Evolutionary conservation across 768 basidiomycete species (phyloP).

Genomic region (Obba rivulosa): DNA sequence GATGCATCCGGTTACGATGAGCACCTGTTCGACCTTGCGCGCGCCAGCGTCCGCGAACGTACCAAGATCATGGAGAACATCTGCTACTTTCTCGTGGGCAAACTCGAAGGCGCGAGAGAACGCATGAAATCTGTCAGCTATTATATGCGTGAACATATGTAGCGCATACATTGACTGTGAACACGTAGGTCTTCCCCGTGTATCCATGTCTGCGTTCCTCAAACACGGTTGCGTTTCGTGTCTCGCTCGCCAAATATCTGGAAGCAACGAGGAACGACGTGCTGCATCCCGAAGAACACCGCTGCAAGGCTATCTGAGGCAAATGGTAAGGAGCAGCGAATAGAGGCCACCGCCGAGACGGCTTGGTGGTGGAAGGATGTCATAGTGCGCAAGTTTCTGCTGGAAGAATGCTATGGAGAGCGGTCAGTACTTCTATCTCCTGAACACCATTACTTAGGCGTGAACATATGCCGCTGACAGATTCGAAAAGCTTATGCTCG

Average conservation of each 20-base stretch:
- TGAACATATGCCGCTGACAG: conserved; percentile 23
- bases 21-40: conserved; percentile 38
- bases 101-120: conserved; percentile 34
- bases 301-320: conserved; percentile 5
- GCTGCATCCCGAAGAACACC: conserved; percentile 24
- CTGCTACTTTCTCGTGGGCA: conserved; percentile 42
- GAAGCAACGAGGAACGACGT: conserved; percentile 39
- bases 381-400: conserved; percentile 46
- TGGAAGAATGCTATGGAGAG: conserved; percentile 51
- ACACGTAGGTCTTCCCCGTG: conserved; percentile 38
- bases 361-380: conserved; percentile 57
- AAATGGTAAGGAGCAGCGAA: conserved; percentile 12
- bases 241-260: conserved; percentile 45
- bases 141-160: neutral
- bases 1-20: conserved; percentile 47
- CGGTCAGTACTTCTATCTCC: conserved; percentile 28
- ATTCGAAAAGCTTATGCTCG: conserved; percentile 46
- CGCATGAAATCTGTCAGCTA: conserved; percentile 22
- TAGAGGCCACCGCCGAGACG: neutral
- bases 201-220: conserved; percentile 52
- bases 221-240: conserved; percentile 46
- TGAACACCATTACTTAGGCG: neutral
- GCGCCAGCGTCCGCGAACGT: conserved; percentile 45
- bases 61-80: conserved; percentile 49
- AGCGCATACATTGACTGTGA: neutral